Evolutionary conservation across 2,329 filamentous ascomycete species (phyloP).

Genomic region (Epichloe hybrida): DNA sequence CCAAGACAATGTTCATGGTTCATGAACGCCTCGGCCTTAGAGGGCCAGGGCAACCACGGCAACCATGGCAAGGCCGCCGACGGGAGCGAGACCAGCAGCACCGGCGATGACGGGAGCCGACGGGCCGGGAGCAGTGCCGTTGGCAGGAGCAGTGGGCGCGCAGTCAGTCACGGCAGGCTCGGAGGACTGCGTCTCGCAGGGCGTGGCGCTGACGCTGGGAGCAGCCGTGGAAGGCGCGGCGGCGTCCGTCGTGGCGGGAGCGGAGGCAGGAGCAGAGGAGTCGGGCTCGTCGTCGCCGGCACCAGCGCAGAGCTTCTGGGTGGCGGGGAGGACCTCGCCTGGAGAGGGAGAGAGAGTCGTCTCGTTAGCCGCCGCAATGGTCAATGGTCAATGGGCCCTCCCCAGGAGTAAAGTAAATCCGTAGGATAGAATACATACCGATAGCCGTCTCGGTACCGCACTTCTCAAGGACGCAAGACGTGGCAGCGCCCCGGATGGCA

Average conservation of each 20-base stretch:
- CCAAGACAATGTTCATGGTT: no score
- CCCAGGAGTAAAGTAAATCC: no score
- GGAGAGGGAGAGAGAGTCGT: background rate
- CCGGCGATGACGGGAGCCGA: constrained; percentile 12
- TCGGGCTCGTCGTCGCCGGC: constrained; percentile 1
- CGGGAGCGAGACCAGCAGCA: constrained; percentile 18
- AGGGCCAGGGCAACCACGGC: constrained; percentile 22
- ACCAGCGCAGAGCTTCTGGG: constrained; percentile 20
- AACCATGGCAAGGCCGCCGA: constrained; percentile 20
- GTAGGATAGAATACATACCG: constrained; percentile 18
- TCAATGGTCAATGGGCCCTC: no score
- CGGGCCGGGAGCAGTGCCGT: constrained; percentile 8
- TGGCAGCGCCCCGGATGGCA: constrained; percentile 18
- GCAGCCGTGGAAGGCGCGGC: constrained; percentile 2
- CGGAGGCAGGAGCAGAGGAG: background rate
- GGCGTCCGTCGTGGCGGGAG: constrained; percentile 3
- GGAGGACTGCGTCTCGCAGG: constrained; percentile 4
- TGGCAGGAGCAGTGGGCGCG: constrained; percentile 4
- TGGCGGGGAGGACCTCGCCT: constrained; percentile 27
- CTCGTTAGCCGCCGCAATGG: no score
- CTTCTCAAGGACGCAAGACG: constrained; percentile 20
- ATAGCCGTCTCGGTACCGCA: constrained; percentile 25
- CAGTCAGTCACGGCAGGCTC: constrained; percentile 4
- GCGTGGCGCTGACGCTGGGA: no score
- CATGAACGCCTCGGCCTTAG: constrained; percentile 13